A percentile compares a stretch with the other conserved stretches of the same genome.
These are phyloP conservation scores for Ligustrum vulgare DNA, from an alignment of 257 asterid species.

Conservation along the genomic window DNA sequence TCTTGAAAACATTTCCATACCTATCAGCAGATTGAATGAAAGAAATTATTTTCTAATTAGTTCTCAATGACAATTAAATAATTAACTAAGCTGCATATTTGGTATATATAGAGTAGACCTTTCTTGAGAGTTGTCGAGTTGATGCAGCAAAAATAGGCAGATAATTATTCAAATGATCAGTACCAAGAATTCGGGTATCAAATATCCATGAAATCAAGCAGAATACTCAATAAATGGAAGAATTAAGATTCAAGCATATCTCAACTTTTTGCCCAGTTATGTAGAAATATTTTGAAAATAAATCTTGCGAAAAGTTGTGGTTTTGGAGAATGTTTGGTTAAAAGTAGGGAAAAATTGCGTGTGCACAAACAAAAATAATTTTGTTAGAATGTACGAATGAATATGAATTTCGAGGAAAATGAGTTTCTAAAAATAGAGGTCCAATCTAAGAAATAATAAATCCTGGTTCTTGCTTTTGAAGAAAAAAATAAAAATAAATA, in stretches of 20 bases:
- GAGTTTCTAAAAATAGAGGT: not conserved
- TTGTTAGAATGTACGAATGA: too few species aligned
- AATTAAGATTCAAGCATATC: too few species aligned
- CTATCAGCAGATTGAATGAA: slow-evolving; percentile 30
- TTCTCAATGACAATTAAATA: not conserved
- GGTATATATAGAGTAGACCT: too few species aligned
- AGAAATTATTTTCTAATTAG: not conserved
- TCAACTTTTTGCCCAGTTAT: too few species aligned
- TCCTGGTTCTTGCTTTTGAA: not conserved
- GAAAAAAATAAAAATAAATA: too few species aligned
- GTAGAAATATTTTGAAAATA: too few species aligned
- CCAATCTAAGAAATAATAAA: not conserved
- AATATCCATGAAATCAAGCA: not conserved
- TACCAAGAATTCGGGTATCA: not conserved
- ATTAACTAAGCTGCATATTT: too few species aligned
- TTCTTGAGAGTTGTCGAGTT: not conserved
- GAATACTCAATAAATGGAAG: not conserved
- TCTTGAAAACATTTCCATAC: slow-evolving; percentile 73
- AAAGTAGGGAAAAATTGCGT: too few species aligned
- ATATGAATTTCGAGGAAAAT: too few species aligned
- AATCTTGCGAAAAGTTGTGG: too few species aligned
- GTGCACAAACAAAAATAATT: too few species aligned
- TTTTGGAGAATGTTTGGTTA: too few species aligned
- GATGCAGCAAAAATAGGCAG: not conserved
- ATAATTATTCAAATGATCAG: not conserved